Conservation (phyloP, 352 stramenopile genomes). For the Aphanomyces invadans region DNA sequence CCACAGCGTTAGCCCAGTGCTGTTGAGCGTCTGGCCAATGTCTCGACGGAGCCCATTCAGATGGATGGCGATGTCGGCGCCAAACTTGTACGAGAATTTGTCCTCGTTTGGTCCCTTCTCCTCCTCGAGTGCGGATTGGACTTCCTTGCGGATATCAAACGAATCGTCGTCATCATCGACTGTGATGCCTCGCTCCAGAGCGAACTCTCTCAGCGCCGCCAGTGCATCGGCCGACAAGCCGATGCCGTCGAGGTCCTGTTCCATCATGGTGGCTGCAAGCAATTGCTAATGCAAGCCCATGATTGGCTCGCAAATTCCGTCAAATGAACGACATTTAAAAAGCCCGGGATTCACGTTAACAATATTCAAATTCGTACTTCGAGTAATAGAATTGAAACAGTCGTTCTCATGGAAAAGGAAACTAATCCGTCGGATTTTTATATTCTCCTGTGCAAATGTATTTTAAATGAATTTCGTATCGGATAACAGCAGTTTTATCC, state of each 20-base stretch:
- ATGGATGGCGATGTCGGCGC: conserved; percentile 37
- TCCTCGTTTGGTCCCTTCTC: conserved; percentile 39
- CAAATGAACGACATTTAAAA: background rate
- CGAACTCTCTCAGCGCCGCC: conserved; percentile 46
- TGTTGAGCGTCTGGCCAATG: conserved; percentile 56
- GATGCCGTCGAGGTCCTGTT: conserved; percentile 40
- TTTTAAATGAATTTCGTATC: no score
- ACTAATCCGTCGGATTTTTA: background rate
- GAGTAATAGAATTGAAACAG: no score
- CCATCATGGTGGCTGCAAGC: conserved; percentile 15
- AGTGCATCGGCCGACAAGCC: conserved; percentile 39
- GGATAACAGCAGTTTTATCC: no score
- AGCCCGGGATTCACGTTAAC: no score
- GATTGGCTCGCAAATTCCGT: background rate
- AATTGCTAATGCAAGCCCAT: background rate
- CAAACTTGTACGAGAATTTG: conserved; percentile 48
- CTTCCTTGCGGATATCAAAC: conserved; percentile 38
- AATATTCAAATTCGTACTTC: no score
- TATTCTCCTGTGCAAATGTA: background rate
- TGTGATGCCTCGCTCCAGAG: conserved; percentile 39
- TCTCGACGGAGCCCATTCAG: conserved; percentile 49
- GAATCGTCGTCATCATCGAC: conserved; percentile 32
- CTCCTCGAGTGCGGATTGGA: conserved; percentile 55
- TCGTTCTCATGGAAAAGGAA: no score
- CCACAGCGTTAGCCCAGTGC: conserved; percentile 54